Base-by-base conservation (phyloP, 192 early-diverging fungal species). In the Podochytrium sp. region DNA sequence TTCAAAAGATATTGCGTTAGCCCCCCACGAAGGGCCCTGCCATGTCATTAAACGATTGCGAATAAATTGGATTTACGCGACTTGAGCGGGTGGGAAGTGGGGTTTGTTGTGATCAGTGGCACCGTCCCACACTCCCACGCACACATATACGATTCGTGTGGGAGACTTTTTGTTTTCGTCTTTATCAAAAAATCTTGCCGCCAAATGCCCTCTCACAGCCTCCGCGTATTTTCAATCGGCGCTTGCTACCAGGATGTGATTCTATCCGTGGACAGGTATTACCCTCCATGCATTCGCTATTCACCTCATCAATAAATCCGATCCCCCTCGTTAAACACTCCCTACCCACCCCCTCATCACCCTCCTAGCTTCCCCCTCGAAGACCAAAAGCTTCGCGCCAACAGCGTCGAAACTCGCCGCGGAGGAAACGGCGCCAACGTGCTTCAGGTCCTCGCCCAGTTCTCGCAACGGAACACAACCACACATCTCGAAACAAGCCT, bases 401-500 rank as follows among this genome's bases (percentile, higher is more conserved):
- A 83, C 34, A 12, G 70, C 35, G 80, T 88, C n/a, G 86, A 91
- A 53, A 79, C 85, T 52, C 79, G 90, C n/a, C 80, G 86, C 25
- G 90, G 90, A 32, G 90, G 90, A 20, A 91, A 91, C 50, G 78
- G 81, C 29, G 80, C 81, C 33, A 91, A 91, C 49, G 84, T 85
- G 5, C 79, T 87, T 20, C 78, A 80, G 33, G 33, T 56, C 3
- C 40, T 59, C 23, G n/a, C 61, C 5, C 55, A 37, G 33, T 49
- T 34, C 41, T n/a, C n/a, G n/a, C n/a, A n/a, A n/a, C 58, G 27
- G 37, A 39, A 40, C 53, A 20, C 57, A 2, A 16, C 29, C 57
- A 6, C 53, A 14, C 29, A 34, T 2, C 61, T 75, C 1, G 35
- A 20, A 42, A 56, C 63, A 6, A 18, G 29, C 18, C 64, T 75